Base-by-base conservation (phyloP, 257 asterid species). In the Avicennia marina region DNA sequence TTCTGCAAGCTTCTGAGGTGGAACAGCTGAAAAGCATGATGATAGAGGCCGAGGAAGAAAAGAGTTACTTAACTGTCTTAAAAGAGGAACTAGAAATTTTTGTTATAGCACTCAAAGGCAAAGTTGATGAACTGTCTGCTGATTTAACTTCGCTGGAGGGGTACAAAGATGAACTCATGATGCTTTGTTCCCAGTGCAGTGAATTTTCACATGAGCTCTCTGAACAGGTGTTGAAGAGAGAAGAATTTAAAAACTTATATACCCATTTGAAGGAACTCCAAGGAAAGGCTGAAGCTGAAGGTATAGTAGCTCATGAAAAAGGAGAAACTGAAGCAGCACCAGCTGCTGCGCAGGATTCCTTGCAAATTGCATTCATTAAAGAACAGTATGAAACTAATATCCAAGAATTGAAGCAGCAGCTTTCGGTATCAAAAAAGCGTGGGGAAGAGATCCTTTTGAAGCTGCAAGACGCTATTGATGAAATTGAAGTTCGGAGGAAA, bases 391-490 rank as follows among this genome's bases (percentile, higher is more conserved):
- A 89, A 67, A 89, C 91, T 38, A 85, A 68, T 73, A 43, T 77
- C 62, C 96, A 86, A 73, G 97, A 93, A 58, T 68, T 93, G 72
- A 89, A 61, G 75, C 99, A 84, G 19, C 86, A 89, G 74, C 82
- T 93, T 59, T 75, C 86, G 11, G 67, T 89, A 42, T 86, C 95
- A 24, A 80, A 78, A 65, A 82, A 81, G 72, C 94, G 89, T 33
- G 97, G 96, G 45, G 99, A 93, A 72, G 99, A 93, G 77, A 78
- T 93, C 91, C 89, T 93, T 38, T 39, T 86, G 76, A 89, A 79
- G 82, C 82, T 93, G 44, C 97, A 93, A 72, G 99, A 89, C 71
- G 75, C 94, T 20, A 75, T 89, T 36, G 82, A 93, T 72, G 97
- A 89, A 55, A 75, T 78, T 16, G 99, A 93, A 62, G 78, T 63